Conservation (phyloP, 2,329 filamentous ascomycete genomes). For the Emydomyces testavorans region DNA sequence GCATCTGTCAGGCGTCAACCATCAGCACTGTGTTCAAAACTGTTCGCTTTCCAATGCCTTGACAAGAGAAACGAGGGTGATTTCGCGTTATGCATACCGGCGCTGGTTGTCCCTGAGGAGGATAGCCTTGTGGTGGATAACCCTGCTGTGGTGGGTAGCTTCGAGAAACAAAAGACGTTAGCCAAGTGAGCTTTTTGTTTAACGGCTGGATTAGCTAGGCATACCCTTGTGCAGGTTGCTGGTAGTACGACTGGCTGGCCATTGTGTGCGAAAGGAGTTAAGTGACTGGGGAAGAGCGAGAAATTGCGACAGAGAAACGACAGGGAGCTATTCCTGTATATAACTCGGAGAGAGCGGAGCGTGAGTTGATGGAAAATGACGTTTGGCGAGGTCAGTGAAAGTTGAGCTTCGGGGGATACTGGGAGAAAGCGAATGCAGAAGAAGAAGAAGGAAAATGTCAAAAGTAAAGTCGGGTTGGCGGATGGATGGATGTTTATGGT, state of each 20-base stretch:
- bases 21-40: not conserved
- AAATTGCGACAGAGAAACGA: not conserved
- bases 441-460: not conserved
- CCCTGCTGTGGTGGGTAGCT: conserved; percentile 21
- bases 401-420: too few species aligned
- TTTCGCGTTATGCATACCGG: conserved; percentile 19
- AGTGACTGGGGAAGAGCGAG: too few species aligned
- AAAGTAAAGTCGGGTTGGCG: not conserved
- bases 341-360: too few species aligned
- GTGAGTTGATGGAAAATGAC: too few species aligned
- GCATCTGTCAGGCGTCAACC: conserved; percentile 26
- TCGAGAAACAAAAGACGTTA: not conserved
- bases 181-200: not conserved
- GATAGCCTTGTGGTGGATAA: conserved; percentile 27
- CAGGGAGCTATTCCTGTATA: not conserved
- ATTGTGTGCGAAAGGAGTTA: conserved; percentile 21
- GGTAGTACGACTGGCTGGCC: conserved; percentile 35
- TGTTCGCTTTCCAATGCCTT: not conserved
- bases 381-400: too few species aligned
- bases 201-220: not conserved
- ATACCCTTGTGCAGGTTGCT: conserved; percentile 12
- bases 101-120: conserved; percentile 19
- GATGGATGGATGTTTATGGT: not conserved
- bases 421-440: too few species aligned
- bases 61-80: not conserved